A percentile compares a stretch with the other conserved stretches of the same genome.
Conservation (phyloP, 2,329 filamentous ascomycete genomes). For the Cladosporium velox region DNA sequence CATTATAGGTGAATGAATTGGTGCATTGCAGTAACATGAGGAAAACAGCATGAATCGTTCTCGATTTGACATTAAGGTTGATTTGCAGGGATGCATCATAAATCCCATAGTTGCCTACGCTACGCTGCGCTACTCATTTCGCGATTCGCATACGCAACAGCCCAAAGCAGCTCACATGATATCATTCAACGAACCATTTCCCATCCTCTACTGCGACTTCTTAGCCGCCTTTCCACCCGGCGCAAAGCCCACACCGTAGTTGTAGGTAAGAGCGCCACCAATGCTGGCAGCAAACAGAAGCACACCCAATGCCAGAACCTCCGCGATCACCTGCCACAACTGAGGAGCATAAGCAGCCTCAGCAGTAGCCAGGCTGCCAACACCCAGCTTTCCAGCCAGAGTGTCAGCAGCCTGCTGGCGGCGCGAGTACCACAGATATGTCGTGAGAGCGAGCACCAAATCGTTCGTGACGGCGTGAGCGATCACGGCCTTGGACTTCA, state of each 20-base stretch:
- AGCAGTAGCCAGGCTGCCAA: constrained; percentile 25
- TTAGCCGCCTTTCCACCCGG: constrained; percentile 30
- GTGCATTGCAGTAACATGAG: background rate
- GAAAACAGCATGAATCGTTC: background rate
- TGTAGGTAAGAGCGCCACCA: constrained; percentile 48
- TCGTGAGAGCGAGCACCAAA: constrained; percentile 41
- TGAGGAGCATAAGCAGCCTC: constrained; percentile 40
- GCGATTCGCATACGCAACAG: background rate
- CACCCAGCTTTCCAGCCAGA: constrained; percentile 33
- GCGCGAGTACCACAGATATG: constrained; percentile 47
- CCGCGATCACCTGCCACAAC: constrained; percentile 41
- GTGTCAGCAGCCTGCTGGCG: constrained; percentile 34
- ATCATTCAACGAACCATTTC: background rate
- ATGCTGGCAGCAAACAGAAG: constrained; percentile 46
- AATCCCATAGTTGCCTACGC: background rate
- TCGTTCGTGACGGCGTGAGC: constrained; percentile 49
- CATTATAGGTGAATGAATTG: background rate
- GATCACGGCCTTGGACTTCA: constrained; percentile 45
- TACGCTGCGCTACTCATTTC: background rate
- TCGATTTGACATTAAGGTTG: constrained; percentile 2
- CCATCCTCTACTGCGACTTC: constrained; percentile 28
- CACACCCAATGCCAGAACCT: constrained; percentile 38
- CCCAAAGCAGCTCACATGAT: background rate
- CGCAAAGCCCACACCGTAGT: constrained; percentile 48
- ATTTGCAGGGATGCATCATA: background rate